A percentile compares a stretch with the other conserved stretches of the same genome.
Evolutionary conservation across 1,284 basidiomycete species (phyloP).

Genomic region (Ceratobasidium sp.): DNA sequence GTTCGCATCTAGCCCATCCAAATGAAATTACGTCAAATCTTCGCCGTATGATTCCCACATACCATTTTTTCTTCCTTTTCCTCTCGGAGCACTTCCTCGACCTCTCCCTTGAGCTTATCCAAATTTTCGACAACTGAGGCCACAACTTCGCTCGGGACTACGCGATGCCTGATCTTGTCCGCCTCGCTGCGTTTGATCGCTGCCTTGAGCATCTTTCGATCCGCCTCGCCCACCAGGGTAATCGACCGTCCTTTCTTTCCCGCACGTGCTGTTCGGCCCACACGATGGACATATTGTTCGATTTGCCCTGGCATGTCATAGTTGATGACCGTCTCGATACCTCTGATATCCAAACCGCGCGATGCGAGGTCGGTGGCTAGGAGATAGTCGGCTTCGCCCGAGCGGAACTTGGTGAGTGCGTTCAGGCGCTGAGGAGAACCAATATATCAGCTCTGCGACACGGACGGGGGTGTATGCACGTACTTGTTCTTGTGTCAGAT

Average conservation of each 20-base stretch:
- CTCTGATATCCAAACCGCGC: constrained; percentile 95
- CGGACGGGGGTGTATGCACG: constrained; percentile 45
- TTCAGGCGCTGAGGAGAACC: constrained; percentile 68
- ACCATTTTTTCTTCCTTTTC: constrained; percentile 96
- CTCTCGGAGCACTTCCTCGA: constrained; percentile 82
- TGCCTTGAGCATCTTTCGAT: constrained; percentile 94
- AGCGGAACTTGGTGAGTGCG: constrained; percentile 85
- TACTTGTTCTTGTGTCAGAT: constrained; percentile 93
- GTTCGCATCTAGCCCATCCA: constrained; percentile 64
- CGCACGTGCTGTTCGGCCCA: constrained; percentile 94
- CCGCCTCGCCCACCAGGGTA: constrained; percentile 93
- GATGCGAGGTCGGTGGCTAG: constrained; percentile 96
- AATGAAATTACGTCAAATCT: neutral
- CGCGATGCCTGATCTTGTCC: constrained; percentile 87
- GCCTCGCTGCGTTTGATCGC: constrained; percentile 88
- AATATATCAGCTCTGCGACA: constrained; percentile 1
- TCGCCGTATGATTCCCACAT: constrained; percentile 41
- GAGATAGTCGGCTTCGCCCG: constrained; percentile 83
- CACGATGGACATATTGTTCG: constrained; percentile 93
- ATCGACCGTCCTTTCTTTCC: constrained; percentile 93
- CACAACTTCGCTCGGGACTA: constrained; percentile 82
- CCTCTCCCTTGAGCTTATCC: constrained; percentile 75
- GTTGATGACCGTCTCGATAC: constrained; percentile 96
- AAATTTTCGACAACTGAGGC: constrained; percentile 74
- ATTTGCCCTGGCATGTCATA: constrained; percentile 97